phyloP scores from a whole-genome alignment of 2,329 filamentous ascomycete genomes.

The Akanthomyces lecanii region DNA sequence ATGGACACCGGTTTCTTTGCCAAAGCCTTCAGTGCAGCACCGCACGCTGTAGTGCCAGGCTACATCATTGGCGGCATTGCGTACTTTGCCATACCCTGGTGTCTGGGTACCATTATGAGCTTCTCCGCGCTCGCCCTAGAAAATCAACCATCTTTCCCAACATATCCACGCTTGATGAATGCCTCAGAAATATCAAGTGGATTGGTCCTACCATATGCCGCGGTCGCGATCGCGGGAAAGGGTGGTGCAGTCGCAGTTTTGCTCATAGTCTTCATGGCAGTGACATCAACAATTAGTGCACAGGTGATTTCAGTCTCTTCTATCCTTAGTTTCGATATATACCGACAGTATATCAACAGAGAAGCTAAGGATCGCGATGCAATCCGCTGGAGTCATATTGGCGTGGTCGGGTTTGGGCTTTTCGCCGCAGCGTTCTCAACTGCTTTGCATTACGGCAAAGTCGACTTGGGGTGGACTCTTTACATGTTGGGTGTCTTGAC shows the following conservation, averaged over 20 bases:
- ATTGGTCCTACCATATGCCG: conserved; percentile 65
- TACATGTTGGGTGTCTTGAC: conserved; percentile 53
- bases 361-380: conserved; percentile 43
- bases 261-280: conserved; percentile 71
- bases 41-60: conserved; percentile 45
- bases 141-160: conserved; percentile 46
- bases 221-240: conserved; percentile 64
- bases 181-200: conserved; percentile 61
- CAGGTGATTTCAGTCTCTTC: conserved; percentile 51
- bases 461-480: conserved; percentile 50
- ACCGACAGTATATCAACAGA: conserved; percentile 46
- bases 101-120: conserved; percentile 47
- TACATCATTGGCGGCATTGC: conserved; percentile 50
- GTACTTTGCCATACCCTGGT: conserved; percentile 53
- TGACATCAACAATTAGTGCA: conserved; percentile 55
- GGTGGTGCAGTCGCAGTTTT: conserved; percentile 66
- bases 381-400: conserved; percentile 49
- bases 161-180: conserved; percentile 52
- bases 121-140: conserved; percentile 46
- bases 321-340: conserved; percentile 52
- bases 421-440: conserved; percentile 50
- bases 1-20: conserved; percentile 52
- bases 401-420: conserved; percentile 48
- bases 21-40: conserved; percentile 47
- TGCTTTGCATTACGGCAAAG: conserved; percentile 48